Evolutionary conservation across 352 stramenopile genomes (phyloP), one percentile per base, ranked within the genome.

Genomic region (Globisporangium irregulare): DNA sequence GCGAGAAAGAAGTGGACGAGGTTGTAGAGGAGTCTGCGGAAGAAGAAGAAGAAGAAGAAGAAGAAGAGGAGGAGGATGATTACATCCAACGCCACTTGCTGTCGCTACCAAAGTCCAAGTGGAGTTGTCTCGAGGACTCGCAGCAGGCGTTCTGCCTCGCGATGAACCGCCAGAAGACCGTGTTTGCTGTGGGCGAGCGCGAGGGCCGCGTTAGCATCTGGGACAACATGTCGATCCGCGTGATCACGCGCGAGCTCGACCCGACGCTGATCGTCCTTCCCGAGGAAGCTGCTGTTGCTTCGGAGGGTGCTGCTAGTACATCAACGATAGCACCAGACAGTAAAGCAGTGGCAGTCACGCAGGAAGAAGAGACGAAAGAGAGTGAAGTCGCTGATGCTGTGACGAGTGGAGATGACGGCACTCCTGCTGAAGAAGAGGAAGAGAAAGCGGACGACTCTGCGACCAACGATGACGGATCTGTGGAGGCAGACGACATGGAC

Each of bases 141-240:
- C 81, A 92, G 63, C 85, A 94, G 69, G 81, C 86, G 22, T 77
- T 87, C 65, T 93, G 87, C 55, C 64, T 93, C 41, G 80, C 84
- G 2, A 68, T 91, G 36, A 95, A 92, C 67, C 68, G 79, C 0
- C 75, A 75, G 15, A 72, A 84, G 38, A 91, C 82, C 48, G 65
- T 95, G 57, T 68, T 94, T 14, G 86, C 85, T 6, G 84, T 95
- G 27, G 87, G 87, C 54, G 86, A 94, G 70, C 86, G 86, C 41
- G 87, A 93, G 38, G 87, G 87, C 5, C 80, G 86, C 50, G 75
- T 95, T n/a, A 92, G 78, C 9, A 80, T 95, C 29, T 95, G 87
- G 87, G 87, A 95, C 71, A 93, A 92, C 63, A 87, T 84, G 32
- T 88, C 78, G 7, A 81, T 95, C 15, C 84, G 82, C 27, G 85